phyloP scores from a whole-genome alignment of 305 asterid genomes.

The Fraxinus angustifolia region DNA sequence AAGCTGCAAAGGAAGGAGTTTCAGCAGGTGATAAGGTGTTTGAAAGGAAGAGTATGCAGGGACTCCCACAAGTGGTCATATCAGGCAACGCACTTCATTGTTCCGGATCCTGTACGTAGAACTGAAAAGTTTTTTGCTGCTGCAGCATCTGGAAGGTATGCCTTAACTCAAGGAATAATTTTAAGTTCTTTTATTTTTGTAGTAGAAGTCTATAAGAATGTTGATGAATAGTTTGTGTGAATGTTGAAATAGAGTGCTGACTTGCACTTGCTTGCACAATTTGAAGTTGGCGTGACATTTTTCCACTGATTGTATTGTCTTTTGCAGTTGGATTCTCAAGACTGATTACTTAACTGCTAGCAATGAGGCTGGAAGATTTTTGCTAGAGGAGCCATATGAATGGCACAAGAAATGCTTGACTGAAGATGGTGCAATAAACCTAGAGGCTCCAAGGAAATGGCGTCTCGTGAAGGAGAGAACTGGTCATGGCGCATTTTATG shows the following conservation, averaged over 20 bases:
- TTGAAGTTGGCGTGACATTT: not conserved
- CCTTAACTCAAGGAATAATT: not conserved
- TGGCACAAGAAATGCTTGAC: constrained; percentile 79
- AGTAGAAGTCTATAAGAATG: not conserved
- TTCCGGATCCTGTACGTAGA: constrained; percentile 79
- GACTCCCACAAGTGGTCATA: constrained; percentile 93
- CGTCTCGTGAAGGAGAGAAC: constrained; percentile 75
- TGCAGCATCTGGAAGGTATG: constrained; percentile 93
- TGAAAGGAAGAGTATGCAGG: constrained; percentile 73
- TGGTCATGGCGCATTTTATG: constrained; percentile 86
- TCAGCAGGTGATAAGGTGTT: constrained; percentile 60
- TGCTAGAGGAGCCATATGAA: constrained; percentile 74
- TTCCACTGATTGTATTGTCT: not conserved
- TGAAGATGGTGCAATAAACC: constrained; percentile 88
- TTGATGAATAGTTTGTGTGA: not conserved
- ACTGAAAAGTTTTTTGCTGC: constrained; percentile 94
- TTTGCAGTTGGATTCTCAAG: constrained; percentile 86
- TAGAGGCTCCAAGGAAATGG: constrained; percentile 94
- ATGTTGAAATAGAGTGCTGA: not conserved
- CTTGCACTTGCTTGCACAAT: not conserved
- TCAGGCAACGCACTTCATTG: constrained; percentile 88
- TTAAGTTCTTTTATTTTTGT: not conserved
- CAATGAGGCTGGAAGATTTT: constrained; percentile 62
- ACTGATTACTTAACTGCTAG: constrained; percentile 76
- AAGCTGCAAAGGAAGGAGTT: constrained; percentile 78